phyloP scores from a whole-genome alignment of 192 early-diverging fungal genomes.

The Haplosporangium gracile region DNA sequence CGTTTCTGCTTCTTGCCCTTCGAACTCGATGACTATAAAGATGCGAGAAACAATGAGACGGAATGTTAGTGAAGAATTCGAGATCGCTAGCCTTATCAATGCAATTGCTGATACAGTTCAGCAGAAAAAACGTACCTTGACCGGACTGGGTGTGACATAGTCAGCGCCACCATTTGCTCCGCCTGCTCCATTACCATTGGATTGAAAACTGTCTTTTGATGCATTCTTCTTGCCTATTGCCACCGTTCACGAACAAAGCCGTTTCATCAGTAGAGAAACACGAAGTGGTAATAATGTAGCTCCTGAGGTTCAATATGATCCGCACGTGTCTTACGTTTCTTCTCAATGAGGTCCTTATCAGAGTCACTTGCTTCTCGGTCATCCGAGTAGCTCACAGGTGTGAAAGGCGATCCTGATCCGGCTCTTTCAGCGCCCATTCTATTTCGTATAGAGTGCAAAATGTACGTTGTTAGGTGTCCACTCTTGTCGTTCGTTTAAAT shows the following conservation, averaged over 20 bases:
- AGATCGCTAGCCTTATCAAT: neutral
- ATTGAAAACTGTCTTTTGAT: neutral
- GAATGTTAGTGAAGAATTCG: neutral
- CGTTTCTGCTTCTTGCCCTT: conserved; percentile 49
- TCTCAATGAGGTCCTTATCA: conserved; percentile 49
- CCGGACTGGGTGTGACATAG: conserved; percentile 18
- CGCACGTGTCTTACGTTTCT: conserved; percentile 27
- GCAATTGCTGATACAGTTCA: neutral
- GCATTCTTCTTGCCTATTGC: conserved; percentile 45
- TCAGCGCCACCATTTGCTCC: conserved; percentile 22
- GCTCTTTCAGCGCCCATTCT: conserved; percentile 50
- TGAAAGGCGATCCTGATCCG: conserved; percentile 55
- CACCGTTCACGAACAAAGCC: neutral
- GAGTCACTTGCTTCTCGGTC: conserved; percentile 53
- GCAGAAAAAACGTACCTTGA: conserved; percentile 10
- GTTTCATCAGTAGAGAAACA: neutral
- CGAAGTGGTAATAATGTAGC: neutral
- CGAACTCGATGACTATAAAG: conserved; percentile 16
- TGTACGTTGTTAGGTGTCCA: neutral
- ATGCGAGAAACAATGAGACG: neutral
- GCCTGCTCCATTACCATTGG: conserved; percentile 12
- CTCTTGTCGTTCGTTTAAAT: neutral
- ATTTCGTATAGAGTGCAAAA: neutral
- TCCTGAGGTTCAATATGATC: neutral
- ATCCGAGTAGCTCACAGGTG: conserved; percentile 51